phyloP scores from a whole-genome alignment of 2,329 filamentous ascomycete genomes.

The Hymenoscyphus salicellus region DNA sequence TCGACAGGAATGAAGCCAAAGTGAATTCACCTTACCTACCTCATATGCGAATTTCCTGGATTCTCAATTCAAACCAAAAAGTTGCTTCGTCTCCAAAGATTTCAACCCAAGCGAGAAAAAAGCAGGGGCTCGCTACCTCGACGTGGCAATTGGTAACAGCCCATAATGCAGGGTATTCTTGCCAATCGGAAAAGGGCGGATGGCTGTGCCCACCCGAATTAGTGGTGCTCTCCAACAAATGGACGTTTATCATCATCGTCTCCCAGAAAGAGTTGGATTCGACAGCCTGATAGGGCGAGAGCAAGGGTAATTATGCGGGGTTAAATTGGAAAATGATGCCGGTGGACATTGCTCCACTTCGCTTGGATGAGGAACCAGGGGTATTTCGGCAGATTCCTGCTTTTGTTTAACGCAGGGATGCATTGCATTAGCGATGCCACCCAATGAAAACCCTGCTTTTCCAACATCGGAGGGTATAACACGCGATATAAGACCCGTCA shows the following conservation, averaged over 20 bases:
- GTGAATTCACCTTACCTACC: neutral
- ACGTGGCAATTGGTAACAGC: neutral
- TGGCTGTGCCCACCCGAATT: neutral
- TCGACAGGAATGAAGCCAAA: too few species aligned
- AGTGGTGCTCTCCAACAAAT: neutral
- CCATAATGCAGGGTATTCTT: neutral
- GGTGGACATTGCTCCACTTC: neutral
- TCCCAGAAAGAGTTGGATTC: neutral
- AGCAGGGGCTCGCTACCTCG: neutral
- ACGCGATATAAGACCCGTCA: neutral
- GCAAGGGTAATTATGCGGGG: neutral
- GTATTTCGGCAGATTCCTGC: neutral
- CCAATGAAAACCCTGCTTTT: neutral
- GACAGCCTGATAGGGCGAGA: neutral
- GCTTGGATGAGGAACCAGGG: neutral
- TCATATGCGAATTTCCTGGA: neutral
- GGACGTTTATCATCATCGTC: constrained; percentile 2
- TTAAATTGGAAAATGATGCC: neutral
- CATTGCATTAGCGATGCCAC: neutral
- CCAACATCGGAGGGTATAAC: neutral
- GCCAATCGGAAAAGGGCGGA: neutral
- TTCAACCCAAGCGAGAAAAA: neutral
- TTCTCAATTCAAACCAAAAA: neutral
- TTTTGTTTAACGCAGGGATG: neutral
- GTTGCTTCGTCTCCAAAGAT: neutral